phyloP scores from a whole-genome alignment of 2,329 filamentous ascomycete genomes.

The Pleurostoma richardsiae region DNA sequence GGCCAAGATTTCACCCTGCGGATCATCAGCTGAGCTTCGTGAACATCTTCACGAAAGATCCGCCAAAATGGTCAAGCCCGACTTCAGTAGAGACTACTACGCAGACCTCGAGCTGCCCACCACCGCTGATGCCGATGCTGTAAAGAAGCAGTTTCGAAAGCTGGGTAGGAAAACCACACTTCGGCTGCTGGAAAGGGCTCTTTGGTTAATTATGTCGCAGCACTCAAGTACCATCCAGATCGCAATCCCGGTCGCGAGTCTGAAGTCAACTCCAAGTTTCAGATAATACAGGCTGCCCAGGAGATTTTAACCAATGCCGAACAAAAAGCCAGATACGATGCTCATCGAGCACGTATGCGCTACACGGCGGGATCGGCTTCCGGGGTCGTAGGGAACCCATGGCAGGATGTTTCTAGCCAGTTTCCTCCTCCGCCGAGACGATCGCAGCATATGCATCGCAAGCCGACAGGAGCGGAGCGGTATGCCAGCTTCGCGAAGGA shows the following conservation, averaged over 20 bases:
- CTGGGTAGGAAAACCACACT: constrained; percentile 50
- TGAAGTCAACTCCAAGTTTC: constrained; percentile 77
- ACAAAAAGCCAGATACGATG: constrained; percentile 48
- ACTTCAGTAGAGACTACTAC: constrained; percentile 74
- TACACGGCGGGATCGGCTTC: constrained; percentile 47
- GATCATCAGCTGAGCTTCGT: too few species aligned
- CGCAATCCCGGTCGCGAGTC: constrained; percentile 79
- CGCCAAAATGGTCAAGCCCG: constrained; percentile 61
- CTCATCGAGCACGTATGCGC: constrained; percentile 32
- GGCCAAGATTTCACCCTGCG: too few species aligned
- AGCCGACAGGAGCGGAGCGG: constrained; percentile 10
- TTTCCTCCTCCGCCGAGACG: constrained; percentile 44
- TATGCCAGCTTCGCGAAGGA: constrained; percentile 11
- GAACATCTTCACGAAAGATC: neutral
- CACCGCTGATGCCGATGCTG: constrained; percentile 65
- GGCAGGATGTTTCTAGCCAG: constrained; percentile 41
- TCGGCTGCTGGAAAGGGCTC: neutral
- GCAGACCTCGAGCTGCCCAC: constrained; percentile 70
- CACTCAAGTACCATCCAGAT: constrained; percentile 82
- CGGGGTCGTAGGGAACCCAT: constrained; percentile 53
- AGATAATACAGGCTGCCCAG: constrained; percentile 80
- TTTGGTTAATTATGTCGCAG: constrained; percentile 31
- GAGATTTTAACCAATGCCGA: constrained; percentile 60
- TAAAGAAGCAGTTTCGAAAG: constrained; percentile 83
- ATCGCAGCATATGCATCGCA: constrained; percentile 15